Percentiles rank a stretch among this genome's conserved stretches.
Evolutionary conservation across 768 basidiomycete genomes (phyloP).

Genomic region (Hemileccinum impolitum): DNA sequence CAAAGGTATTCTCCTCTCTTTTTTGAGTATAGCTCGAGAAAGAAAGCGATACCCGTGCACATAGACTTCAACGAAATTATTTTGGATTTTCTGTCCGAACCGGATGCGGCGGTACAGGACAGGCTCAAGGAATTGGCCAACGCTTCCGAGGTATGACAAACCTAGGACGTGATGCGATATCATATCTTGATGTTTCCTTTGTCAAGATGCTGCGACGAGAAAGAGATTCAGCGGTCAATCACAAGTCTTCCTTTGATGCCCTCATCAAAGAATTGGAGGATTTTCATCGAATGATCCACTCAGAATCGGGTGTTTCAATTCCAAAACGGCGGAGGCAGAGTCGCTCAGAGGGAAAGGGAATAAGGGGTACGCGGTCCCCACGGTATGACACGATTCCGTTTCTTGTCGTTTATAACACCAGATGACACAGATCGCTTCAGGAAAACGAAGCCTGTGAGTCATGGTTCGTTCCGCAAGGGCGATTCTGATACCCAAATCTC

Average conservation of each 20-base stretch:
- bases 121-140: constrained; percentile 13
- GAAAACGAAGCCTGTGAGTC: constrained; percentile 9
- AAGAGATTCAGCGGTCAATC: constrained; percentile 1
- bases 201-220: constrained; percentile 14
- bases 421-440: neutral
- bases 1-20: constrained; percentile 7
- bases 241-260: constrained; percentile 10
- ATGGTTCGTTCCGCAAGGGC: neutral
- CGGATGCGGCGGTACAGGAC: constrained; percentile 5
- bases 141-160: constrained; percentile 4
- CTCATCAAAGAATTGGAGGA: constrained; percentile 10
- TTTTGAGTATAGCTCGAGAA: neutral
- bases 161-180: neutral
- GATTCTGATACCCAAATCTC: neutral
- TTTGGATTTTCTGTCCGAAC: constrained; percentile 17
- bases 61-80: constrained; percentile 21
- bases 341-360: neutral
- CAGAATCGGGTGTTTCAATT: neutral
- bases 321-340: neutral
- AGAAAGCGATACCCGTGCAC: neutral
- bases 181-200: neutral
- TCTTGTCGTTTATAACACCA: neutral
- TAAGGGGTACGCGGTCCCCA: neutral
- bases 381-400: constrained; percentile 1
- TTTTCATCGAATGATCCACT: neutral